phyloP scores from a whole-genome alignment of 2,329 filamentous ascomycete species.

The Colletotrichum destructivum region DNA sequence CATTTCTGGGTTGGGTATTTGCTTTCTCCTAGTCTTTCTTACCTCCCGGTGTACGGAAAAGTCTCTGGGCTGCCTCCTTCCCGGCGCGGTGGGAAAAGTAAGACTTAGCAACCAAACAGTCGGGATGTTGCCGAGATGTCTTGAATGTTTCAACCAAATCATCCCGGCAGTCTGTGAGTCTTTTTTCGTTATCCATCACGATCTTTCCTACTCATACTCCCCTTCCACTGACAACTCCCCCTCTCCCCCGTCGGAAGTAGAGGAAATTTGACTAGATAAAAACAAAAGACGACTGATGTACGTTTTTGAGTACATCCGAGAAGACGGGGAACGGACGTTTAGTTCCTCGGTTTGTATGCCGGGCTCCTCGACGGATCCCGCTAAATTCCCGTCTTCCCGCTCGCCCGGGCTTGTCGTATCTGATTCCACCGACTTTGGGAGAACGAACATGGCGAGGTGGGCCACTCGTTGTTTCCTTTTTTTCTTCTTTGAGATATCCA shows the following conservation, averaged over 20 bases:
- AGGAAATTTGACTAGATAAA: background rate
- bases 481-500: too few species aligned
- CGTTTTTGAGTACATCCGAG: background rate
- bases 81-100: slow-evolving; percentile 17
- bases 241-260: too few species aligned
- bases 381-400: slow-evolving; percentile 39
- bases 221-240: background rate
- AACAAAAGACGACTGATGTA: background rate
- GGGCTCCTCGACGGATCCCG: slow-evolving; percentile 38
- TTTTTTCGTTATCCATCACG: background rate
- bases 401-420: background rate
- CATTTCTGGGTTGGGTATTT: background rate
- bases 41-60: background rate
- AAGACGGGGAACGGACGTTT: background rate
- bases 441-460: background rate
- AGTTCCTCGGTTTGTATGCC: background rate
- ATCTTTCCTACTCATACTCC: background rate
- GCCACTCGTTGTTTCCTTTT: too few species aligned
- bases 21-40: background rate
- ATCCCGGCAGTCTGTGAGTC: background rate
- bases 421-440: background rate
- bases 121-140: background rate
- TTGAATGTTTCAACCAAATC: background rate
- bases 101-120: slow-evolving; percentile 15
- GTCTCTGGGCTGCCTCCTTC: slow-evolving; percentile 29